Percentiles rank a stretch among this genome's conserved stretches.
phyloP scores from a whole-genome alignment of 1,139 yeast species.

The Zygosaccharomyces pseudobailii region DNA sequence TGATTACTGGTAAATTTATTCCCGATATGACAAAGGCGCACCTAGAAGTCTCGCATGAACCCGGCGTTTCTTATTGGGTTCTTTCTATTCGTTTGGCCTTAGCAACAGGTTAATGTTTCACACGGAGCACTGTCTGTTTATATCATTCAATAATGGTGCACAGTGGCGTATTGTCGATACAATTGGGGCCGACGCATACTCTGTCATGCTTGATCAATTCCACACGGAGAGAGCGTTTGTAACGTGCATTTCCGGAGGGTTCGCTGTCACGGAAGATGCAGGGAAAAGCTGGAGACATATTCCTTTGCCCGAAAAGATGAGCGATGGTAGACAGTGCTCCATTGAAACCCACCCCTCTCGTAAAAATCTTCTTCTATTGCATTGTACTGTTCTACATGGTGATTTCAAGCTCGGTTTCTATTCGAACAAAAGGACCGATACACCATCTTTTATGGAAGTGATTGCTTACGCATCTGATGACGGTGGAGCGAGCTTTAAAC shows the following conservation, averaged over 20 bases:
- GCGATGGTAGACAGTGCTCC: not conserved
- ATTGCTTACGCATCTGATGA: slow-evolving; percentile 13
- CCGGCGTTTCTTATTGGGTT: slow-evolving; percentile 2
- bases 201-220: slow-evolving; percentile 16
- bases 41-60: not conserved
- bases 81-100: slow-evolving; percentile 26
- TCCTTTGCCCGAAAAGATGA: not conserved
- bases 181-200: slow-evolving; percentile 7
- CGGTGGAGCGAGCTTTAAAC: slow-evolving; percentile 19
- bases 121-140: slow-evolving; percentile 10
- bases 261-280: slow-evolving; percentile 25
- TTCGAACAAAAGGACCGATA: slow-evolving; percentile 1
- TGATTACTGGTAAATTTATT: not conserved
- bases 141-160: slow-evolving; percentile 25
- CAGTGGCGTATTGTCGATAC: slow-evolving; percentile 18
- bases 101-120: slow-evolving; percentile 19
- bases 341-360: slow-evolving; percentile 14
- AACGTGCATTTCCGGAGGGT: not conserved
- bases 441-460: not conserved
- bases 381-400: slow-evolving; percentile 3
- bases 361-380: slow-evolving; percentile 8
- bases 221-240: slow-evolving; percentile 24
- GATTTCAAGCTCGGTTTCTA: not conserved
- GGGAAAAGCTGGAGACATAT: slow-evolving; percentile 25
- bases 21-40: slow-evolving; percentile 16